phyloP scores from a whole-genome alignment of 2,329 filamentous ascomycete species.

The Aspergillus neoniger region DNA sequence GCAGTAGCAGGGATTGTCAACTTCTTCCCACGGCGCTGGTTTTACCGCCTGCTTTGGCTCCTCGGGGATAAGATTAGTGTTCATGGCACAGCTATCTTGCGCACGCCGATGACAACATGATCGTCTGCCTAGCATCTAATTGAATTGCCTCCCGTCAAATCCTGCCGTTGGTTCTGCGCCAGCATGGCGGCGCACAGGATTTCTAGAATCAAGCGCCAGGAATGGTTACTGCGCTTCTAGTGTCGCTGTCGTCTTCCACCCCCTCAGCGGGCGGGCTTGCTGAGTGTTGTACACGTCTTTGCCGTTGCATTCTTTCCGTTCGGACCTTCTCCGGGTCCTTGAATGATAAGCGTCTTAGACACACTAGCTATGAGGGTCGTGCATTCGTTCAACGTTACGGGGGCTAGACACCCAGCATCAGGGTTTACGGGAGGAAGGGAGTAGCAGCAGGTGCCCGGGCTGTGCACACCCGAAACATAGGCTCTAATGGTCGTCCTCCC shows the following conservation, averaged over 20 bases:
- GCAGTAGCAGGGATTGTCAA: neutral
- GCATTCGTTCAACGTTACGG: neutral
- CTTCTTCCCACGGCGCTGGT: neutral
- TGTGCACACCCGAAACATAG: neutral
- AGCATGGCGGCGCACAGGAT: neutral
- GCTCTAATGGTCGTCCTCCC: constrained; percentile 31
- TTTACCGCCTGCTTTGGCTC: neutral
- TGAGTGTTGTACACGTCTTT: neutral
- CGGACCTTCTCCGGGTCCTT: neutral
- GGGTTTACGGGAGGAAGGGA: neutral
- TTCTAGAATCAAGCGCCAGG: neutral
- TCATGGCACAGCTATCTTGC: too few relatives aligned
- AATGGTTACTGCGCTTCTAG: neutral
- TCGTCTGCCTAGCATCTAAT: too few relatives aligned
- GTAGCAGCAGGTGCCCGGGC: neutral
- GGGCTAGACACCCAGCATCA: neutral
- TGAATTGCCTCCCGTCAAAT: too few relatives aligned
- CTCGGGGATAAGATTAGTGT: neutral
- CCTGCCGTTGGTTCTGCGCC: neutral
- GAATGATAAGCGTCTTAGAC: neutral
- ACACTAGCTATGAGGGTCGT: neutral
- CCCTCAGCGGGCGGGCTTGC: neutral
- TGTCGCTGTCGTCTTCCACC: neutral
- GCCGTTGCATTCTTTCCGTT: neutral
- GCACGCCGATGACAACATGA: too few relatives aligned